Percentiles rank a stretch among this genome's conserved stretches.
Conservation (phyloP, 1,284 basidiomycete species). For the Ustanciosporium gigantosporum region DNA sequence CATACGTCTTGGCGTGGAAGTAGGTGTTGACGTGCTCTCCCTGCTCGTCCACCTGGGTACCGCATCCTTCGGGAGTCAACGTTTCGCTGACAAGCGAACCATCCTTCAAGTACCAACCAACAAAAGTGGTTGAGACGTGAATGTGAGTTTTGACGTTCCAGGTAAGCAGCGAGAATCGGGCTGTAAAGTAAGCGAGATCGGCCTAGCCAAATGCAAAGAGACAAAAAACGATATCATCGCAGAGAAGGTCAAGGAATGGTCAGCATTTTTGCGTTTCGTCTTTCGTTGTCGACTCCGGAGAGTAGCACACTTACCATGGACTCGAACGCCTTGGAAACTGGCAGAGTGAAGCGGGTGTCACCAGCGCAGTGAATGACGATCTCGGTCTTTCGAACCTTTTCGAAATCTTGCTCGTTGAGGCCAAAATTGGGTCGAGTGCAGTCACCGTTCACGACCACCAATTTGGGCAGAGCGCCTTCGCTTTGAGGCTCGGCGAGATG, state of each 20-base stretch:
- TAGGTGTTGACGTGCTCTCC: slow-evolving; percentile 39
- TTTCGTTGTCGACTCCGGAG: too few relatives aligned
- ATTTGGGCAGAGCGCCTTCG: slow-evolving; percentile 16
- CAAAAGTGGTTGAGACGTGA: slow-evolving; percentile 40
- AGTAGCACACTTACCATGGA: too few relatives aligned
- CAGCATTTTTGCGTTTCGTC: too few relatives aligned
- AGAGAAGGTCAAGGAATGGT: too few relatives aligned
- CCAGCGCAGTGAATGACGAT: slow-evolving; percentile 42
- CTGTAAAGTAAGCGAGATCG: too few relatives aligned
- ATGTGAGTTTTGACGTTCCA: slow-evolving; percentile 44
- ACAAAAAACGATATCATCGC: too few relatives aligned
- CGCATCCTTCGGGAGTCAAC: slow-evolving; percentile 21
- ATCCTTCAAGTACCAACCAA: slow-evolving; percentile 35
- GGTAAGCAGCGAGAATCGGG: slow-evolving; percentile 34
- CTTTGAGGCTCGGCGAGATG: slow-evolving; percentile 17
- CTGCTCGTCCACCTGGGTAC: slow-evolving; percentile 24
- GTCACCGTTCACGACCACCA: slow-evolving; percentile 36
- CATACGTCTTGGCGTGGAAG: slow-evolving; percentile 42
- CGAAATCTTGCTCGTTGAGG: slow-evolving; percentile 21
- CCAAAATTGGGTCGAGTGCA: slow-evolving; percentile 34
- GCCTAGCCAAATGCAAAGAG: too few relatives aligned
- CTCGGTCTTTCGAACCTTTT: slow-evolving; percentile 33
- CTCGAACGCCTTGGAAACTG: slow-evolving; percentile 24
- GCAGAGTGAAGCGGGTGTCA: slow-evolving; percentile 37
- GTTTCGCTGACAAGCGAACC: slow-evolving; percentile 34